Percentiles rank a stretch among this genome's conserved stretches.
phyloP scores from a whole-genome alignment of 192 early-diverging fungal species.

The Backusella psychrophila region DNA sequence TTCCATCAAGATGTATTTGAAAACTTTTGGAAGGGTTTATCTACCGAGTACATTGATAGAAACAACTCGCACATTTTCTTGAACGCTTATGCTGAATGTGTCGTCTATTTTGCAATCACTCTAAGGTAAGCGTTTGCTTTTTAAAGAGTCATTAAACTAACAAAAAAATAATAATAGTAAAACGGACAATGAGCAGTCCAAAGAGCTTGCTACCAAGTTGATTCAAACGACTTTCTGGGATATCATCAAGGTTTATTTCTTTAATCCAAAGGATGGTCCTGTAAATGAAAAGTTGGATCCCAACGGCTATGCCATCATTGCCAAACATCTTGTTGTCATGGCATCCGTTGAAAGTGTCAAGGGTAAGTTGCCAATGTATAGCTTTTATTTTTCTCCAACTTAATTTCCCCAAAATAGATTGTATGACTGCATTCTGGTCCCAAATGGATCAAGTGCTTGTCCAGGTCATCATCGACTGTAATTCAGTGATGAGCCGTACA shows the following conservation, averaged over 20 bases:
- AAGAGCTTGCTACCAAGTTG: constrained; percentile 7
- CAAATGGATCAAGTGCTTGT: constrained; percentile 3
- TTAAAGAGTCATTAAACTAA: not conserved
- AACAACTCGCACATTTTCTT: constrained; percentile 48
- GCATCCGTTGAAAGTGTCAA: constrained; percentile 14
- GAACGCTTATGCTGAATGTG: constrained; percentile 65
- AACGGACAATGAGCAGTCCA: not conserved
- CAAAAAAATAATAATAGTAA: not conserved
- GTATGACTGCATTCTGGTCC: constrained; percentile 12
- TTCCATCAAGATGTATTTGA: constrained; percentile 62
- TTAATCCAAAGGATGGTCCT: not conserved
- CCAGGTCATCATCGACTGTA: constrained; percentile 9
- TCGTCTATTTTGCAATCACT: constrained; percentile 50
- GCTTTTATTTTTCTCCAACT: too few species aligned
- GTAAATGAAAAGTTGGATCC: constrained; percentile 17
- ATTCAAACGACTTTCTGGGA: constrained; percentile 36
- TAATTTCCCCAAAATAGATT: not conserved
- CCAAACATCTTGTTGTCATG: constrained; percentile 4
- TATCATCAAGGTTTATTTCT: constrained; percentile 47
- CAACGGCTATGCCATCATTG: constrained; percentile 9
- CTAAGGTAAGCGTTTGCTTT: constrained; percentile 26
- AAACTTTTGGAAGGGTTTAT: constrained; percentile 58
- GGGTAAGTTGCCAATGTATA: not conserved
- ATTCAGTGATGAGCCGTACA: not conserved
- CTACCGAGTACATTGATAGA: constrained; percentile 45